phyloP scores from a whole-genome alignment of 805 yeast species.

The Jamesozyma piceae region DNA sequence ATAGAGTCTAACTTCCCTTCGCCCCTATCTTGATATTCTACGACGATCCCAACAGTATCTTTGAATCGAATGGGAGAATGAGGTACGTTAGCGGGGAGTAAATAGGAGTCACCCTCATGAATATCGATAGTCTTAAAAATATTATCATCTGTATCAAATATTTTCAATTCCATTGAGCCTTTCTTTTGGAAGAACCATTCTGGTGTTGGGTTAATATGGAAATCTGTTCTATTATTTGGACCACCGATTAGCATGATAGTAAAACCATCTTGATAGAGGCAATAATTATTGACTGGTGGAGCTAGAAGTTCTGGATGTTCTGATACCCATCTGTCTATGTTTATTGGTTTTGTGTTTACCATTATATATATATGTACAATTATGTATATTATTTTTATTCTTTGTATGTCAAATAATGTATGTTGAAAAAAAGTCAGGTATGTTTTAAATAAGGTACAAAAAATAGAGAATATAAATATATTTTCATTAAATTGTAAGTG shows the following conservation, averaged over 20 bases:
- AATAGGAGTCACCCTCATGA: slow-evolving; percentile 78
- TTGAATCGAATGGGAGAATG: slow-evolving; percentile 85
- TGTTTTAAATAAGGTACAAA: too few relatives aligned
- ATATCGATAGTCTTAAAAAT: slow-evolving; percentile 66
- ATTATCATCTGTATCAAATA: slow-evolving; percentile 58
- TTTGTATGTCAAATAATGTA: background rate
- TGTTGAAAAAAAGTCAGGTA: background rate
- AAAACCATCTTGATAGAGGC: slow-evolving; percentile 84
- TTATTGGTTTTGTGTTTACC: slow-evolving; percentile 44
- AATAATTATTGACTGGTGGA: slow-evolving; percentile 89
- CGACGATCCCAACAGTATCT: slow-evolving; percentile 79
- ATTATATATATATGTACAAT: too few relatives aligned
- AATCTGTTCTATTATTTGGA: slow-evolving; percentile 88
- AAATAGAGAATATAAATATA: too few relatives aligned
- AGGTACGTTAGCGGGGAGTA: slow-evolving; percentile 76
- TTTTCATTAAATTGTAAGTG: too few relatives aligned
- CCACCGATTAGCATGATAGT: slow-evolving; percentile 96
- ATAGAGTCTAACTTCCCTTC: slow-evolving; percentile 56
- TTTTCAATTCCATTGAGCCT: slow-evolving; percentile 76
- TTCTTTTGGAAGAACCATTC: slow-evolving; percentile 86
- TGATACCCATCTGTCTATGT: slow-evolving; percentile 69
- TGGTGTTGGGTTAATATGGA: slow-evolving; percentile 88
- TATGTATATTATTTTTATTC: too few relatives aligned
- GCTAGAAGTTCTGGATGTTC: slow-evolving; percentile 67
- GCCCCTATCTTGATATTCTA: slow-evolving; percentile 80